Evolutionary conservation across 768 basidiomycete species (phyloP), one percentile per base, ranked within the genome.

Genomic region (Tremella yokohamensis): DNA sequence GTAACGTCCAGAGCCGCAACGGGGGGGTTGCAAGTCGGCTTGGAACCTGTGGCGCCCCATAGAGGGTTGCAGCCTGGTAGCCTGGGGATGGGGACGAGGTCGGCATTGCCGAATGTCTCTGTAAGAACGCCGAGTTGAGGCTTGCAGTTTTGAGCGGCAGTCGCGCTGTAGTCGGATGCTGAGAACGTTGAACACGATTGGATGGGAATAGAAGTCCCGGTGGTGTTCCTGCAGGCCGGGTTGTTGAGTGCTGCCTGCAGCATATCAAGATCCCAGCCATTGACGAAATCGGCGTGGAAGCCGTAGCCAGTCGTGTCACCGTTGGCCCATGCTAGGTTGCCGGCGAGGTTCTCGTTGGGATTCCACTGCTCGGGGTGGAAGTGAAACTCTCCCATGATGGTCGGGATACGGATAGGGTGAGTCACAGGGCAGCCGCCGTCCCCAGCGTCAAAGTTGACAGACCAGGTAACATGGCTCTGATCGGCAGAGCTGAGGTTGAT

Each of bases 281-380:
- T 66, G 40, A 65, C 57, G 39, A 72, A 73, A 47, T 70, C 68
- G 26, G 58, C 72, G 54, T 74, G 74, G 62, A 83, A 81, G 68
- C 84, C 84, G 65, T 83, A 84, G 9, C 84, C 84, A 38, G 83
- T 85, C 11, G 81, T 80, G 66, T 87, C 85, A 37, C 85, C 85
- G 60, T 82, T 76, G 18, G 84, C 79, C 71, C 71, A 73, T 29
- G 62, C 64, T 3, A 71, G 56, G 49, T 71, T 63, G 20, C 73
- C 73, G 24, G 56, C 56, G 19, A 69, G 47, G 38, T 60, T 40
- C 22, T 40, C 42, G 40, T 57, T 8, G 84, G 74, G 74, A 81
- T 39, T 58, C 42, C 51, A 57, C 18, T 40, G 18, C 24, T 18
- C n/a, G 16, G 53, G 26, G 25, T 54, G 22, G 59, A 58, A 70